Evolutionary conservation across 768 basidiomycete species (phyloP), one percentile per base, ranked within the genome.

Genomic region (Agrocybe pediades): DNA sequence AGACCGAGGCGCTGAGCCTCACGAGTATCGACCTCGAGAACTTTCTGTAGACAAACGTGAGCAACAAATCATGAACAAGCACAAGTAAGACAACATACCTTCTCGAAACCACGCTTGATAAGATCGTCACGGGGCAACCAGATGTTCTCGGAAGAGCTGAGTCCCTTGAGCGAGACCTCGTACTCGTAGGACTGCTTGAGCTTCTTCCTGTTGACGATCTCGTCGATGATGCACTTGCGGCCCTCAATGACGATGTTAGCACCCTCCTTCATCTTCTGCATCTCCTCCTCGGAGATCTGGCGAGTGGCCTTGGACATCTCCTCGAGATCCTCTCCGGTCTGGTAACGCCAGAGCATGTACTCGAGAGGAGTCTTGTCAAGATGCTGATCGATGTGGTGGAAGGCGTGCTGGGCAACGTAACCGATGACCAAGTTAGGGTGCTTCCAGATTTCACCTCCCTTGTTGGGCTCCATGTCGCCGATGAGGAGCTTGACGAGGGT

Each of bases 291-390:
- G 57, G 83, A 78, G 71, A 98, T 91, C 73, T 87, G 80, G 61
- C 93, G 90, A 72, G 73, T 86, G 53, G 92, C 94, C 84, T 97
- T 98, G 75, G 75, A 76, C 85, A 98, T 83, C 79, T 97, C 95
- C 77, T 98, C 95, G 70, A 97, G 75, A 81, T 98, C 95, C 74
- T 98, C 95, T 72, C 95, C 95, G 54, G 95, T 98, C 84, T 98
- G 95, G 86, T 97, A 98, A 77, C 95, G 95, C 95, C 95, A 98
- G 61, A 98, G 79, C 92, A 98, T 94, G 83, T 98, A 98, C 78
- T 98, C 95, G 64, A 98, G 87, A 46, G 95, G 92, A 13, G 95
- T 98, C 84, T 95, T 96, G 83, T 98, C 95, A 69, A 98, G 91
- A 70, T 98, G 95, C 73, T 93, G 78, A 72, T 98, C 95, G 68